Percentiles rank a stretch among this genome's conserved stretches.
These are phyloP conservation scores for Boletus bicolor DNA, from an alignment of 768 basidiomycete species.

Conservation along the genomic window DNA sequence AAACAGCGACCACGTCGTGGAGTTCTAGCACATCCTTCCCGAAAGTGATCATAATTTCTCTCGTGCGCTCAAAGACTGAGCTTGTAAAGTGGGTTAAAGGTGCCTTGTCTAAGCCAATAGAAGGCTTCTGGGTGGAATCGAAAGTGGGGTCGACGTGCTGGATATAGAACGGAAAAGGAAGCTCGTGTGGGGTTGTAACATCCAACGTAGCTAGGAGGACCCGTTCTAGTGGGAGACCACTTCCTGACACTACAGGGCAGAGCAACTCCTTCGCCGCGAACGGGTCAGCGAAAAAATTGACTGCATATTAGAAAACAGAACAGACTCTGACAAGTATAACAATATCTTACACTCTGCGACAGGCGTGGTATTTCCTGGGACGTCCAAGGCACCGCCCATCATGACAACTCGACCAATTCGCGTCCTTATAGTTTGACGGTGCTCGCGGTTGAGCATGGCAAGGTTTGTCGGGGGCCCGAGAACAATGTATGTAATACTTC, in stretches of 20 bases:
- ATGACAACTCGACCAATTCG: constrained; percentile 73
- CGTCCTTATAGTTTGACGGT: constrained; percentile 49
- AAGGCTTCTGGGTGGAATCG: constrained; percentile 46
- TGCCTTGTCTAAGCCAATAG: constrained; percentile 44
- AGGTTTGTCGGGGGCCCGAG: constrained; percentile 82
- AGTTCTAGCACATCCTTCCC: constrained; percentile 87
- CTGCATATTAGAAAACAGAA: constrained; percentile 34
- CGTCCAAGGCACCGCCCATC: constrained; percentile 94
- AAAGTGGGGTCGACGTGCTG: constrained; percentile 61
- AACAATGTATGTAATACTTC: constrained; percentile 66
- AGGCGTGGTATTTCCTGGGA: constrained; percentile 83
- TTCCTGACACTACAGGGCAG: constrained; percentile 35
- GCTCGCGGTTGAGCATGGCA: constrained; percentile 56
- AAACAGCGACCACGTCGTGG: constrained; percentile 87
- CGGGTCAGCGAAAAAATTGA: constrained; percentile 87
- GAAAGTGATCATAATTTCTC: constrained; percentile 73
- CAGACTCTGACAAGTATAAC: too few relatives aligned
- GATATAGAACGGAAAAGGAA: constrained; percentile 67
- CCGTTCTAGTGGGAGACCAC: constrained; percentile 59
- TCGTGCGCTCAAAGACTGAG: constrained; percentile 69
- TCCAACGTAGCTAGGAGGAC: constrained; percentile 76
- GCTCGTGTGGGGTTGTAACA: constrained; percentile 74
- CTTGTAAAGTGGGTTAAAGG: constrained; percentile 77
- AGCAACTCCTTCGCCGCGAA: constrained; percentile 75
- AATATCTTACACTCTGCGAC: constrained; percentile 72